Conservation (phyloP, 257 asterid genomes). For the Mentha longifolia region DNA sequence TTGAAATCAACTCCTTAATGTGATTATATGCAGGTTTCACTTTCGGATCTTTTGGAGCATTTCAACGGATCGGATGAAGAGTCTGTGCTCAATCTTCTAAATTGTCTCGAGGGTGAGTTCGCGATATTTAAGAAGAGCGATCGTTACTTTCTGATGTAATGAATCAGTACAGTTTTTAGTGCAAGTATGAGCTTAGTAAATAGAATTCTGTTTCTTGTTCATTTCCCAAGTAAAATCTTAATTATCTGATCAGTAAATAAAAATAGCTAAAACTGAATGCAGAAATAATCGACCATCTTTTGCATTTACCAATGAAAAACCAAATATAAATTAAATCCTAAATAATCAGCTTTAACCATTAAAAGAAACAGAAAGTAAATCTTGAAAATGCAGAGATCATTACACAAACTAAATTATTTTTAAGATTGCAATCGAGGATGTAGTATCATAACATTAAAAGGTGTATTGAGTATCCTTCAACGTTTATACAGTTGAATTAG, state of each 20-base stretch:
- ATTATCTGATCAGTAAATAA: not conserved
- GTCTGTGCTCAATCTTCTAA: conserved; percentile 52
- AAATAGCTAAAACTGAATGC: no score
- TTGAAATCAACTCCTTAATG: not conserved
- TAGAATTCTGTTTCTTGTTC: not conserved
- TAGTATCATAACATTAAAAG: not conserved
- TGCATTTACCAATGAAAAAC: no score
- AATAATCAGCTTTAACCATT: no score
- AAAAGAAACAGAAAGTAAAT: no score
- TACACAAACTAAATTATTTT: no score
- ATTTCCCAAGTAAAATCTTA: conserved; percentile 13
- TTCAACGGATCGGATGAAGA: conserved; percentile 68
- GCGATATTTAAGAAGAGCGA: conserved; percentile 63
- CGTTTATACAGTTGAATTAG: not conserved
- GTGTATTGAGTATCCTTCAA: conserved; percentile 19
- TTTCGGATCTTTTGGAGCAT: conserved; percentile 62
- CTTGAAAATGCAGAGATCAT: no score
- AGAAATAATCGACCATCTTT: no score
- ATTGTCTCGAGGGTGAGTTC: conserved; percentile 73
- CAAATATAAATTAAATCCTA: no score
- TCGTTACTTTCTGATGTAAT: conserved; percentile 62
- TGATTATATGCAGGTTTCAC: conserved; percentile 57
- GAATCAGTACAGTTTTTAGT: conserved; percentile 24
- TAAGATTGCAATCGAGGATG: not conserved
- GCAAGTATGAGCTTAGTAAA: conserved; percentile 32